Base-by-base conservation (phyloP, 441 rosid genomes). In the Pelargonium australe region DNA sequence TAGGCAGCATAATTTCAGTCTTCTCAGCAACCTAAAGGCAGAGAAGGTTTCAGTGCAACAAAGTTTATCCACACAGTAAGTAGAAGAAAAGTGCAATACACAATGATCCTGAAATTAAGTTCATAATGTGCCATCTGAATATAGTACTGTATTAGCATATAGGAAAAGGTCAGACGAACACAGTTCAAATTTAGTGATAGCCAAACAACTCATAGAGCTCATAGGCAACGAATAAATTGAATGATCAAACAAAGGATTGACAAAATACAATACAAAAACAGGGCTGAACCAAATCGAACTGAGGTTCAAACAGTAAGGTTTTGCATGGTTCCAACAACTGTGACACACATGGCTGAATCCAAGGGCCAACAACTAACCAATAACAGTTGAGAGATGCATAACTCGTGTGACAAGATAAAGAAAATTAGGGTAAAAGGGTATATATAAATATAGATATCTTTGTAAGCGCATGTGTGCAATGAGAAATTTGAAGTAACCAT, bases 1-100 rank as follows among this genome's bases (percentile, higher is more conserved):
- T 76, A n/a, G 99, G 99, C 68, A 96, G 88, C 77, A 94, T 78
- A 76, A 94, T 73, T 55, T 91, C 69, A 11, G 95, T 89, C 88
- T 91, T 94, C 82, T 91, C 94, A 3, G 99, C 88, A 81, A 91
- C 97, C 99, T 94, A 80, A 79, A 80, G 70, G 75, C 68, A 68
- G 63, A 73, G 75, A 19, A 73, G 2, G 13, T 44, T 44, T 44
- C 49, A 44, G 13, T 9, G 3, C 49, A 44, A 44, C 49, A 44
- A 13, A 53, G 60, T 13, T 53, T n/a, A 53, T 53, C 20, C 60
- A 53, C 49, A 44, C 41, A 1, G 11, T 11, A 11, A 44, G 13
- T 44, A 44, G 49, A 44, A 44, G 12, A 44, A 6, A 44, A 44
- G 13, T 44, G 9, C 49, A 11, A 44, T 11, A 44, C 13, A 44